A percentile compares a stretch with the other conserved stretches of the same genome.
Evolutionary conservation across 1,139 yeast species (phyloP).

Genomic region (Petasospora rhodanensis): DNA sequence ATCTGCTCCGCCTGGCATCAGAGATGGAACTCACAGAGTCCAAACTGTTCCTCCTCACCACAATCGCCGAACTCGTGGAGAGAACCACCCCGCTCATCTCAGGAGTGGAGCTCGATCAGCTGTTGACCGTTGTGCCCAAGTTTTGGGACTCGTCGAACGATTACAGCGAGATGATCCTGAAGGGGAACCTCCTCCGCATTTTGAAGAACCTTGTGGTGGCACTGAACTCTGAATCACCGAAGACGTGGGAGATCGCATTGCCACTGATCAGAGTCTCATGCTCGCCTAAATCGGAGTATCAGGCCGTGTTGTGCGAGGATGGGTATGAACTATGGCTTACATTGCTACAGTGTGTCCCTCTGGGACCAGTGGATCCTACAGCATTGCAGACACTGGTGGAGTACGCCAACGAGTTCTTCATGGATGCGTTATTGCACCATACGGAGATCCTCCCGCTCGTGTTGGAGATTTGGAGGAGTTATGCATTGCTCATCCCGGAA

Average conservation of each 20-base stretch:
- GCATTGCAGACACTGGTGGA: constrained; percentile 44
- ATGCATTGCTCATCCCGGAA: constrained; percentile 53
- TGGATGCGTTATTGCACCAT: constrained; percentile 50
- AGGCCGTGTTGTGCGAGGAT: constrained; percentile 73
- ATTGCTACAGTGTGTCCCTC: constrained; percentile 51
- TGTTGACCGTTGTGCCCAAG: constrained; percentile 60
- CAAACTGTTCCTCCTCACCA: constrained; percentile 63
- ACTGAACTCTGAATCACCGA: constrained; percentile 52
- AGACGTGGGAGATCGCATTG: constrained; percentile 58
- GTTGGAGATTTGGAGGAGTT: constrained; percentile 67
- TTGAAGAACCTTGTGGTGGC: constrained; percentile 63
- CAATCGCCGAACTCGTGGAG: constrained; percentile 61
- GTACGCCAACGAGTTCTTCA: constrained; percentile 39
- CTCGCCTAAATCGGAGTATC: constrained; percentile 56
- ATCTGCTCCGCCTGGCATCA: constrained; percentile 44
- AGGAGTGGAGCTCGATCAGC: constrained; percentile 43
- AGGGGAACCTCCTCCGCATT: constrained; percentile 68
- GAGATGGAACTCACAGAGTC: constrained; percentile 63
- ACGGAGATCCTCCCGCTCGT: constrained; percentile 76
- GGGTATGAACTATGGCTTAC: constrained; percentile 84
- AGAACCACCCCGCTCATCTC: constrained; percentile 59
- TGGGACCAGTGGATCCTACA: too few relatives aligned
- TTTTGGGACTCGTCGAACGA: constrained; percentile 66
- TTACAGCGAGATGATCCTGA: constrained; percentile 55
- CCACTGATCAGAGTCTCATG: constrained; percentile 65